phyloP scores from a whole-genome alignment of 345 rosid genomes.

The Iberis pinnata region DNA sequence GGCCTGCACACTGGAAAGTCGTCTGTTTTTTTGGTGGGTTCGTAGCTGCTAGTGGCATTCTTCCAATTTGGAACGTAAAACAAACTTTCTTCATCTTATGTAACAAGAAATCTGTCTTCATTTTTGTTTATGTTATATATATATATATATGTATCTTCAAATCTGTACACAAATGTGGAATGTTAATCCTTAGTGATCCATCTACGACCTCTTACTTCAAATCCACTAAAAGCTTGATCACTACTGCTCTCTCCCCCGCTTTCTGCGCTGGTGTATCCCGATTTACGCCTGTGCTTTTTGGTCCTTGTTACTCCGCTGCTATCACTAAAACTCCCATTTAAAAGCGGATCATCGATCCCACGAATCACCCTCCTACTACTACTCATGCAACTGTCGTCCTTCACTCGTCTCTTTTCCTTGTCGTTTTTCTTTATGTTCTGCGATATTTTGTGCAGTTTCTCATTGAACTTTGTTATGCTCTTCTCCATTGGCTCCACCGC shows the following conservation, averaged over 20 bases:
- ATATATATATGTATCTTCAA: neutral
- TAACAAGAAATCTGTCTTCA: constrained; percentile 4
- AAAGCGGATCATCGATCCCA: constrained; percentile 92
- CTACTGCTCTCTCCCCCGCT: constrained; percentile 98
- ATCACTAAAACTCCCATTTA: constrained; percentile 85
- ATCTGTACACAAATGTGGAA: neutral
- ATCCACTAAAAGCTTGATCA: constrained; percentile 70
- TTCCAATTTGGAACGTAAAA: too few species aligned
- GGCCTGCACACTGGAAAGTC: too few species aligned
- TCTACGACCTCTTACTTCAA: constrained; percentile 63
- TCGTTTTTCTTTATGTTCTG: constrained; percentile 75
- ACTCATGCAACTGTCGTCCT: constrained; percentile 85
- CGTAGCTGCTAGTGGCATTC: too few species aligned
- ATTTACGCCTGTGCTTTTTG: constrained; percentile 62
- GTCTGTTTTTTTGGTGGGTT: too few species aligned
- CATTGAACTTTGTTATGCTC: constrained; percentile 82
- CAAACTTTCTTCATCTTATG: too few species aligned
- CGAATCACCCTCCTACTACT: constrained; percentile 62
- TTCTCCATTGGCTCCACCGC: constrained; percentile 97
- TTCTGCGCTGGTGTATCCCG: constrained; percentile 68
- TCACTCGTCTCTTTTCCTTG: constrained; percentile 69
- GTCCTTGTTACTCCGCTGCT: constrained; percentile 58
- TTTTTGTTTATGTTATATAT: neutral
- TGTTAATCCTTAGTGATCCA: constrained; percentile 76
- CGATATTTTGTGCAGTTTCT: constrained; percentile 80